These are phyloP conservation scores for Erodium moschatum DNA, from an alignment of 441 rosid genomes.

Conservation along the genomic window DNA sequence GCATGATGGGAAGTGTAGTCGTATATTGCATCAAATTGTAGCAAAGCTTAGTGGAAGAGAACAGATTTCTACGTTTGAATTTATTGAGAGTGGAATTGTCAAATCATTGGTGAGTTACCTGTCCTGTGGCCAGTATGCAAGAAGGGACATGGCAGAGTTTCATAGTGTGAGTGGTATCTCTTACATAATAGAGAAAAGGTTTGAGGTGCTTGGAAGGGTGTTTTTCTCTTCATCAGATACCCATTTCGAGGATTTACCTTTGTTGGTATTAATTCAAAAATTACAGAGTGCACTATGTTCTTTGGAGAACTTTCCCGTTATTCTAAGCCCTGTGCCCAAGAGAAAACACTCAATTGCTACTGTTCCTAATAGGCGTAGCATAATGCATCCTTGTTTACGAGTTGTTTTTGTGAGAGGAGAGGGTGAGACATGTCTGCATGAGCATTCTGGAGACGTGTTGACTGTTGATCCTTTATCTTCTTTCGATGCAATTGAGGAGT, in stretches of 20 bases:
- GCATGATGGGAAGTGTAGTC: constrained; percentile 44
- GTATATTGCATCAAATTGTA: constrained; percentile 46
- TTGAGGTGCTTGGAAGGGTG: constrained; percentile 56
- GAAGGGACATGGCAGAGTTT: constrained; percentile 27
- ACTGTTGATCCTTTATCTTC: constrained; percentile 79
- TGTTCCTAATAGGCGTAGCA: constrained; percentile 52
- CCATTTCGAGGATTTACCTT: constrained; percentile 40
- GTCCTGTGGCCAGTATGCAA: constrained; percentile 52
- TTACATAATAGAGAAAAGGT: constrained; percentile 48
- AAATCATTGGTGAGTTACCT: constrained; percentile 60
- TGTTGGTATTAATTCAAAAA: constrained; percentile 52
- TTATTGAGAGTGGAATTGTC: constrained; percentile 82
- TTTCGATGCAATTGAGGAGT: constrained; percentile 56
- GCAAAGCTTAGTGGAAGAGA: constrained; percentile 67
- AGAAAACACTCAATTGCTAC: constrained; percentile 53
- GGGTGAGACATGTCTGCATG: constrained; percentile 55
- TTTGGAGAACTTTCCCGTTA: constrained; percentile 73
- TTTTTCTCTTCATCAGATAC: constrained; percentile 40
- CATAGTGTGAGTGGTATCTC: constrained; percentile 26
- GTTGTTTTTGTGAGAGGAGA: constrained; percentile 63
- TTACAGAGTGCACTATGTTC: constrained; percentile 76
- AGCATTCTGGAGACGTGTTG: constrained; percentile 44
- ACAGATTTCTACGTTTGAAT: constrained; percentile 85
- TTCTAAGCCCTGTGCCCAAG: constrained; percentile 47
- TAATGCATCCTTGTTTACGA: constrained; percentile 57